Evolutionary conservation across 2,329 filamentous ascomycete genomes (phyloP), one percentile per base, ranked within the genome.

Genomic region (Diplodia scrobiculata): DNA sequence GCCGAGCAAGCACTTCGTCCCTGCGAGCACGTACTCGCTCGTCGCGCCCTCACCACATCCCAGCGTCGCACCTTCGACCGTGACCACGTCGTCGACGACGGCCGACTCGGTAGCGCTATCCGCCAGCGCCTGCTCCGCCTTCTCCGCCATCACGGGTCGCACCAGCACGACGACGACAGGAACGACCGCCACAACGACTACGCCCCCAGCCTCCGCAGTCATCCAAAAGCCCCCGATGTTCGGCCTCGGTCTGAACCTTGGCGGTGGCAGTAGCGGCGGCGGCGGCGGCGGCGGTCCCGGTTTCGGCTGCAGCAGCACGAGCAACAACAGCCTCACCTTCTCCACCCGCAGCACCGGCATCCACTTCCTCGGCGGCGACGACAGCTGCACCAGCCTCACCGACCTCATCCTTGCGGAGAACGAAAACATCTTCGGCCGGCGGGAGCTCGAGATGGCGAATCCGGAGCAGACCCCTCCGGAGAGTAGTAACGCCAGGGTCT

Each of bases 401-500:
- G 63, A 66, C 52, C 52, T 66, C 17, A 59, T 59, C 17, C 52
- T 58, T 3, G 45, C 53, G n/a, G 52, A 38, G 45, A 41, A n/a
- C 53, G 52, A 54, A 13, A 58, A 59, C 45, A 66, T 66, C 19
- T 66, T 66, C 32, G 53, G 53, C 10, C 38, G 29, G 25, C n/a
- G 45, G 17, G 63, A 66, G 52, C 50, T 53, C 2, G 50, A 47
- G 41, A 19, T 38, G 38, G 53, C 63, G 17, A 65, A 53, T n/a
- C 19, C 41, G 27, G 36, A 48, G 25, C 25, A 25, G 2, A 25
- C 25, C 25, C 25, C 25, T 3, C 25, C 25, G 25, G 3, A 25
- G 25, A 34, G 29, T 3, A 2, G 29, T 51, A 14, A 29, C 0
- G 45, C 71, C 52, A 71, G 67, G 34, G 73, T 75, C 21, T 76